Percentiles rank a stretch among this genome's conserved stretches.
These are phyloP conservation scores for Micromonas pusilla DNA, from an alignment of 139 green algal genomes.

Conservation along the genomic window DNA sequence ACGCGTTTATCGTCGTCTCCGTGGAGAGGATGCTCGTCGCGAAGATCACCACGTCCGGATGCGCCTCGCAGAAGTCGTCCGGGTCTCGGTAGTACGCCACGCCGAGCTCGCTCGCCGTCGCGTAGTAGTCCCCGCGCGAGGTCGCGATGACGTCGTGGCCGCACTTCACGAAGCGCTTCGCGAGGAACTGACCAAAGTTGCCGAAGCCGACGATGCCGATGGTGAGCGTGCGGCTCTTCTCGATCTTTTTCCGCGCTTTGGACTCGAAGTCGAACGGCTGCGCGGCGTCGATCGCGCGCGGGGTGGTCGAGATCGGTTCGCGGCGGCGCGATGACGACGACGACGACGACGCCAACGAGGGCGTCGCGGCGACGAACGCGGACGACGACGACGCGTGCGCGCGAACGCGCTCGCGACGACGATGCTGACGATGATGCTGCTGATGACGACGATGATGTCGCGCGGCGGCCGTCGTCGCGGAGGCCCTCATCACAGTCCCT, in stretches of 20 bases:
- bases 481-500: no score
- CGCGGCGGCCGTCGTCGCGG: no score
- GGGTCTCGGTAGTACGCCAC: conserved; percentile 73
- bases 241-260: conserved; percentile 27
- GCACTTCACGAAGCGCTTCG: conserved; percentile 65
- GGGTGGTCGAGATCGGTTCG: no score
- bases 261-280: conserved; percentile 80
- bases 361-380: no score
- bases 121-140: conserved; percentile 67
- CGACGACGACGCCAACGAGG: no score
- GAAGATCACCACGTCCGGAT: conserved; percentile 94
- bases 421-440: no score
- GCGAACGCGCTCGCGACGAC: no score
- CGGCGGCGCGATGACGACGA: no score
- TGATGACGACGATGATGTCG: no score
- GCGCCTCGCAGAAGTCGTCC: conserved; percentile 94
- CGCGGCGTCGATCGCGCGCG: conserved; percentile 66
- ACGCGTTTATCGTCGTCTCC: conserved; percentile 59
- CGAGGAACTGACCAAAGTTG: conserved; percentile 97
- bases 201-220: conserved; percentile 89
- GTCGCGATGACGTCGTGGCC: conserved; percentile 82
- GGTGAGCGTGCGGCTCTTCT: conserved; percentile 4
- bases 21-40: conserved; percentile 84
- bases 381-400: no score
- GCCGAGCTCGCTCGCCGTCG: conserved; percentile 62